Evolutionary conservation across 164 flowering plant genomes (phyloP).

Genomic region (Nymphaea colorata): DNA sequence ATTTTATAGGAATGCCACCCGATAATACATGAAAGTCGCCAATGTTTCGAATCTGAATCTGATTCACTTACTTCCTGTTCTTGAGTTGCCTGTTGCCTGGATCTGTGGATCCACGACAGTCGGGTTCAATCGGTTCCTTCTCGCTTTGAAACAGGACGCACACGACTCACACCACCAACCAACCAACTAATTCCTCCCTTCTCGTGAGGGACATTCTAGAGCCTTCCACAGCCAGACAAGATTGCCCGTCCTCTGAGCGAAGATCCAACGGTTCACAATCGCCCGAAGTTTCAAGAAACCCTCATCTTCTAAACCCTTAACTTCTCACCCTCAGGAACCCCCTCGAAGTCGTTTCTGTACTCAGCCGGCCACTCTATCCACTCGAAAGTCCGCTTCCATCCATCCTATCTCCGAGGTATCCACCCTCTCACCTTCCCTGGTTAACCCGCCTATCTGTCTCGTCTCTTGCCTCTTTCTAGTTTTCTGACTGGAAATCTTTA

Average conservation of each 20-base stretch:
- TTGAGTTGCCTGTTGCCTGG: too few relatives aligned
- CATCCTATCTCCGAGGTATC: not conserved
- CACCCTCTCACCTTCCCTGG: not conserved
- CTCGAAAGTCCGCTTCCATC: conserved; percentile 2
- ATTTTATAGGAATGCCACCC: not conserved
- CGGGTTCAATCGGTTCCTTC: too few relatives aligned
- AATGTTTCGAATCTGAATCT: not conserved
- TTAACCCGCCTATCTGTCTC: not conserved
- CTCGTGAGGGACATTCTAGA: conserved; percentile 13
- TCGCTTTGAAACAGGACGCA: not conserved
- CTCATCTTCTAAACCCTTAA: conserved; percentile 9
- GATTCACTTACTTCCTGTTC: not conserved
- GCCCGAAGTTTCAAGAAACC: conserved; percentile 12
- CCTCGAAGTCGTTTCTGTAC: not conserved
- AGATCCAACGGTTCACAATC: conserved; percentile 16
- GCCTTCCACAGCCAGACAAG: conserved; percentile 8
- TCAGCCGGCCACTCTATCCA: conserved; percentile 10
- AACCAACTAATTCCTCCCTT: not conserved
- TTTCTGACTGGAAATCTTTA: not conserved
- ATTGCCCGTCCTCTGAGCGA: not conserved
- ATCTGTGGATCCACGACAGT: too few relatives aligned
- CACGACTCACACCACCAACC: not conserved
- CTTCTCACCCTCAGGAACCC: not conserved
- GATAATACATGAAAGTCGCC: not conserved
- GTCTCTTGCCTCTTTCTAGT: not conserved